A percentile compares a stretch with the other conserved stretches of the same genome.
phyloP scores from a whole-genome alignment of 1,284 basidiomycete species.

The Microbotryum saponariae region DNA sequence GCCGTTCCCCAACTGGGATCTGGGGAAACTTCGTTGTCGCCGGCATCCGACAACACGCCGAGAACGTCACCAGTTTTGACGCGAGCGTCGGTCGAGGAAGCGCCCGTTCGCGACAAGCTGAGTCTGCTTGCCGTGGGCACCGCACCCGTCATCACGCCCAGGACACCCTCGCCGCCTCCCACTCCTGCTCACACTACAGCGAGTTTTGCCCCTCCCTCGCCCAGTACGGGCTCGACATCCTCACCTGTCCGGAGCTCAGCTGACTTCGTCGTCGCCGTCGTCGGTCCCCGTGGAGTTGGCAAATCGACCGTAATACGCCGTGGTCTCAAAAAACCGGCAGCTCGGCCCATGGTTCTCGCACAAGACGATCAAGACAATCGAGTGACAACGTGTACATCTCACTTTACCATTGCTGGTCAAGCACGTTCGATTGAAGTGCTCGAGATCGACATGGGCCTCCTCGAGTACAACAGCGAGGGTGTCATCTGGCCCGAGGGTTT shows the following conservation, averaged over 20 bases:
- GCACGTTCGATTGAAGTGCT: conserved; percentile 33
- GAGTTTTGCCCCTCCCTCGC: too few species aligned
- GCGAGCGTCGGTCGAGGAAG: too few species aligned
- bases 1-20: too few species aligned
- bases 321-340: conserved; percentile 26
- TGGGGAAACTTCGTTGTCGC: too few species aligned
- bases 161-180: background rate
- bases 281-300: conserved; percentile 37
- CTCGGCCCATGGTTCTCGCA: conserved; percentile 8
- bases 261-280: conserved; percentile 32
- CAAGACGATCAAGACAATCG: conserved; percentile 29
- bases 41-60: too few species aligned
- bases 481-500: conserved; percentile 34
- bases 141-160: background rate
- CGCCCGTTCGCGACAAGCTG: too few species aligned
- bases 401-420: conserved; percentile 25
- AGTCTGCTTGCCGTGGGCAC: too few species aligned
- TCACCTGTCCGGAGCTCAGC: background rate
- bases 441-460: conserved; percentile 35
- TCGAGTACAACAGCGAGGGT: conserved; percentile 28
- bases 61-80: too few species aligned
- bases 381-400: conserved; percentile 31
- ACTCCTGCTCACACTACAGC: background rate
- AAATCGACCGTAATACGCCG: conserved; percentile 37
- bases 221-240: background rate